Evolutionary conservation across 75 land plant species (phyloP), one percentile per base, ranked within the genome.

Genomic region (Picea glauca): DNA sequence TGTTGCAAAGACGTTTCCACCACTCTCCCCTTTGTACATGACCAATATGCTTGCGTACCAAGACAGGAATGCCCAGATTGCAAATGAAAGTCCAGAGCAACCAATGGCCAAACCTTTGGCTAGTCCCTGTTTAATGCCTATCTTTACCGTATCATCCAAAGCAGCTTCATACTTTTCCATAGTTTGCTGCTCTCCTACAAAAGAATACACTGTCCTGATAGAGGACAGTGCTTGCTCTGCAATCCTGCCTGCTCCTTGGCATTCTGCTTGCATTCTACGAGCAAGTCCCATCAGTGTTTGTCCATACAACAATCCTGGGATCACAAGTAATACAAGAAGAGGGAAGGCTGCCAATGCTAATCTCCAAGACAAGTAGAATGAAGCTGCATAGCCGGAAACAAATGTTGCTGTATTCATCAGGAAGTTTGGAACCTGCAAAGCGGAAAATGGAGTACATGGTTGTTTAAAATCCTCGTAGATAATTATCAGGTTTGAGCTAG

Each of bases 81-180:
- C 87, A 83, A 93, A 94, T 2, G 87, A 72, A 56, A 91, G 73
- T 21, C 90, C 93, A 33, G 77, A 88, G 73, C 90, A 80, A 11
- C 95, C 98, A 1, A 91, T 77, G 2, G 93, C 93, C 33, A 93
- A 81, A 15, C 98, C 98, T 76, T 93, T 93, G 18, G 91, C 93
- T 14, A 93, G 79, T 57, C 98, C 98, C 79, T 89, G 91, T 64
- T 86, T 89, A 57, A 89, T 66, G 23, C 96, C 96, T 20, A 91
- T 74, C 74, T 81, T 80, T 1, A 85, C 82, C 6, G 87, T 82
- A 43, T 63, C 77, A 11, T 89, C 85, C 76, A 94, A 62, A 63
- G 87, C 73, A 12, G 60, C 18, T 17, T 88, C 77, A 66, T 87
- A 94, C 33, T 74, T 80, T 21, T 88, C 84, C 13, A 88, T 58